Evolutionary conservation across 2,329 filamentous ascomycete genomes (phyloP).

Genomic region (Clarireedia homoeocarpa): DNA sequence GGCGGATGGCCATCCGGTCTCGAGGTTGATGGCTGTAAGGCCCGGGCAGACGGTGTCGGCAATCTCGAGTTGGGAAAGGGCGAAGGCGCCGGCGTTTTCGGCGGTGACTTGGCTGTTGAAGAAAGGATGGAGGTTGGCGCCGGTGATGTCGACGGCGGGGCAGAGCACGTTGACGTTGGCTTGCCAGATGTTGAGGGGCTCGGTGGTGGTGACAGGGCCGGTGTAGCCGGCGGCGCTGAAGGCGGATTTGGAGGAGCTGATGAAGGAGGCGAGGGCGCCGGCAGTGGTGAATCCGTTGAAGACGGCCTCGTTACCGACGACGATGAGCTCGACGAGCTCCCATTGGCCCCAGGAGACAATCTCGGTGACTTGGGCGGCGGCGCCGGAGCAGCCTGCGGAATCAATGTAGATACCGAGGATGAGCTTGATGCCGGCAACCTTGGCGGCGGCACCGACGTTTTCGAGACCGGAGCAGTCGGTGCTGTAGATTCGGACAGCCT

Average conservation of each 20-base stretch:
- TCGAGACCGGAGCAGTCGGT: slow-evolving; percentile 81
- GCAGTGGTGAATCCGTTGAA: slow-evolving; percentile 64
- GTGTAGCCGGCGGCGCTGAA: slow-evolving; percentile 61
- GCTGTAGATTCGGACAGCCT: slow-evolving; percentile 73
- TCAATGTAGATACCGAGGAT: slow-evolving; percentile 87
- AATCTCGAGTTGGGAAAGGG: slow-evolving; percentile 62
- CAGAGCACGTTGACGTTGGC: slow-evolving; percentile 56
- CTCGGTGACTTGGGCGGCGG: slow-evolving; percentile 59
- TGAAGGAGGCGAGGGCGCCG: slow-evolving; percentile 59
- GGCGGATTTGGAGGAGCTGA: slow-evolving; percentile 55
- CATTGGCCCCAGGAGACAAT: slow-evolving; percentile 69
- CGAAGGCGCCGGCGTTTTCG: slow-evolving; percentile 65
- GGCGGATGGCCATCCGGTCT: slow-evolving; percentile 79
- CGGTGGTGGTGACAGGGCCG: slow-evolving; percentile 73
- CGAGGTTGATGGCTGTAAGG: slow-evolving; percentile 71
- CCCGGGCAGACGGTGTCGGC: slow-evolving; percentile 63
- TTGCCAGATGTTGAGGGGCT: slow-evolving; percentile 75
- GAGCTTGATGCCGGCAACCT: slow-evolving; percentile 61
- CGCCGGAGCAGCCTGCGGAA: slow-evolving; percentile 48
- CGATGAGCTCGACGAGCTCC: slow-evolving; percentile 68
- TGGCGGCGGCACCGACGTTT: slow-evolving; percentile 63
- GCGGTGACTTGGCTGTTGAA: slow-evolving; percentile 70
- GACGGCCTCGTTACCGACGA: slow-evolving; percentile 87
- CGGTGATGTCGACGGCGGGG: slow-evolving; percentile 65
- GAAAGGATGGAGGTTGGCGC: slow-evolving; percentile 87